These are phyloP conservation scores for Diospyros lotus DNA, from an alignment of 148 eudicot genomes.

Conservation along the genomic window DNA sequence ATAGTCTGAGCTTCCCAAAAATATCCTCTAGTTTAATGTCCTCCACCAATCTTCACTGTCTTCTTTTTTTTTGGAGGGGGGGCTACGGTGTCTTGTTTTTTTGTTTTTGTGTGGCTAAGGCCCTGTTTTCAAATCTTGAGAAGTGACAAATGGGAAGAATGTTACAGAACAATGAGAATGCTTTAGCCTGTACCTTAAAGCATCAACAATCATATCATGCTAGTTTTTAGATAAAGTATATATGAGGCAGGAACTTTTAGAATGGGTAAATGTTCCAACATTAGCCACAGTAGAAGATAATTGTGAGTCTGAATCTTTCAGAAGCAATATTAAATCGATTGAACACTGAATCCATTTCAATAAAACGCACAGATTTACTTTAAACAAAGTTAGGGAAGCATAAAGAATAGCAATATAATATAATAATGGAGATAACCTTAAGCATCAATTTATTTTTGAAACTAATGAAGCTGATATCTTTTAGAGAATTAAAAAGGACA, in stretches of 20 bases:
- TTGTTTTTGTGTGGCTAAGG: too few relatives aligned
- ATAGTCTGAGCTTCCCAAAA: too few relatives aligned
- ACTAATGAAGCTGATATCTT: background rate
- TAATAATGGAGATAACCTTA: background rate
- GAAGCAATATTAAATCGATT: background rate
- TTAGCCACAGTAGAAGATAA: background rate
- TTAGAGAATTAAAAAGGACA: background rate
- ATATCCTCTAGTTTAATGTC: too few relatives aligned
- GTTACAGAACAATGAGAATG: too few relatives aligned
- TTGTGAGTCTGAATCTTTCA: background rate
- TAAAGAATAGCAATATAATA: background rate
- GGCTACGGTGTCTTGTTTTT: too few relatives aligned
- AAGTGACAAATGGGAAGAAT: too few relatives aligned
- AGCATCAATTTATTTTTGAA: background rate
- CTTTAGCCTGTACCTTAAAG: too few relatives aligned
- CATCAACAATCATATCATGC: too few relatives aligned
- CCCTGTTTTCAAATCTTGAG: too few relatives aligned
- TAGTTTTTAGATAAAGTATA: background rate
- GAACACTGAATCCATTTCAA: background rate
- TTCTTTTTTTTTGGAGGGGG: too few relatives aligned
- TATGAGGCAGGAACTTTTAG: background rate
- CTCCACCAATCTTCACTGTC: too few relatives aligned
- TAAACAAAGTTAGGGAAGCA: background rate
- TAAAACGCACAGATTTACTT: background rate
- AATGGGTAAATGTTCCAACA: constrained; percentile 4